Evolutionary conservation across 2,329 filamentous ascomycete species (phyloP), one percentile per base, ranked within the genome.

Genomic region (Aspergillus sojae): DNA sequence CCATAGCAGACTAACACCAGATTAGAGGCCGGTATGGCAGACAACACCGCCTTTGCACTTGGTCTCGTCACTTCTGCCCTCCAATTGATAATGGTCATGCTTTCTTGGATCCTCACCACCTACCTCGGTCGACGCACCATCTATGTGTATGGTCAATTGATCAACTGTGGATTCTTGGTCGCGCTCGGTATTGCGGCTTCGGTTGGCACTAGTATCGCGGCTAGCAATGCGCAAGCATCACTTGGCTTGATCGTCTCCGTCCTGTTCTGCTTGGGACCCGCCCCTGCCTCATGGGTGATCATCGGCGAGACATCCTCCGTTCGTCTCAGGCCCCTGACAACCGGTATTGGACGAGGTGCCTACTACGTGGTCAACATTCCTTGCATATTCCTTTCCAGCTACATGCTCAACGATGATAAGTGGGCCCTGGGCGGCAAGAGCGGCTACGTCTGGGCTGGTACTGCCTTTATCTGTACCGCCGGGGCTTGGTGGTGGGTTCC

Each of bases 361-460:
- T 90, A 90, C 81, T 90, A 90, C 77, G 69, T 88, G 5, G 79
- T 88, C 65, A 84, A 90, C 63, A 89, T 90, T 73, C 87, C 88
- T 69, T 88, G 85, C 71, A 90, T 90, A 72, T 89, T 87, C 83
- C 82, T 88, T 11, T 74, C 81, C 9, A 85, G 81, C 66, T 87
- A 84, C 70, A 86, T 89, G 84, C 86, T 89, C 66, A 89, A 89
- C 81, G 75, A 82, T 1, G 70, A 73, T 62, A 69, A 73, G 67
- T 69, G 68, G 71, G 75, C 84, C 74, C 76, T 85, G 23, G 83
- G 80, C 46, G 84, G 83, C 74, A 85, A 82, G 80, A 84, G 83
- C 72, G 88, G 85, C 67, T 88, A 85, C 76, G 79, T 87, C 71
- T 87, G 84, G 34, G 34, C 34, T 36, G 34, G 34, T 5, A 36